Conservation (phyloP, 2,329 filamentous ascomycete species). For the Dissoconium aciculare region DNA sequence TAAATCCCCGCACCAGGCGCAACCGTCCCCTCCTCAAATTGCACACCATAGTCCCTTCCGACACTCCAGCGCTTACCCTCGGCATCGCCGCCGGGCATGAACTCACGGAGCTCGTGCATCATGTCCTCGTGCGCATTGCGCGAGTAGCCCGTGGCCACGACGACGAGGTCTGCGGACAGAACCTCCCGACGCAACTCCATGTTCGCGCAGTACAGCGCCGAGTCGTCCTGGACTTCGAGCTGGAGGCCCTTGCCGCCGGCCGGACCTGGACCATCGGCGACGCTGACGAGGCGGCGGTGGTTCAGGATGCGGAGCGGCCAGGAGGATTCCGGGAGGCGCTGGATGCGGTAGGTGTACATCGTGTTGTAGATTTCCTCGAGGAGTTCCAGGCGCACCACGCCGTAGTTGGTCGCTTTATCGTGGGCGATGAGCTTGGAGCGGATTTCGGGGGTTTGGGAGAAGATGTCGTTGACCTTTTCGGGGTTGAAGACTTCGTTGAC, state of each 20-base stretch:
- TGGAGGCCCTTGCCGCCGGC: slow-evolving; percentile 4
- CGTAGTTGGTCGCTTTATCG: slow-evolving; percentile 82
- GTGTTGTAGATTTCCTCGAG: slow-evolving; percentile 79
- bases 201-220: slow-evolving; percentile 19
- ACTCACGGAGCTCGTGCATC: slow-evolving; percentile 47
- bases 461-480: slow-evolving; percentile 63
- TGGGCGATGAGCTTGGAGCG: slow-evolving; percentile 48
- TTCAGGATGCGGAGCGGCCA: slow-evolving; percentile 76
- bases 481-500: slow-evolving; percentile 97
- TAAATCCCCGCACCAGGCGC: slow-evolving; percentile 65
- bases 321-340: slow-evolving; percentile 50
- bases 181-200: slow-evolving; percentile 35
- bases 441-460: slow-evolving; percentile 46
- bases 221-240: slow-evolving; percentile 24
- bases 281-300: slow-evolving; percentile 48
- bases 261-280: no score
- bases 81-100: slow-evolving; percentile 45
- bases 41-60: slow-evolving; percentile 61
- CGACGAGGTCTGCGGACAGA: slow-evolving; percentile 62
- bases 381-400: slow-evolving; percentile 78
- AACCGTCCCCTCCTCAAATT: slow-evolving; percentile 54
- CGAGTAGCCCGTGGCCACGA: slow-evolving; percentile 77
- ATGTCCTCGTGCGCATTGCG: slow-evolving; percentile 66
- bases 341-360: slow-evolving; percentile 72
- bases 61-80: slow-evolving; percentile 46